These are phyloP conservation scores for Populus pruinosa DNA, from an alignment of 345 rosid species.

Conservation along the genomic window DNA sequence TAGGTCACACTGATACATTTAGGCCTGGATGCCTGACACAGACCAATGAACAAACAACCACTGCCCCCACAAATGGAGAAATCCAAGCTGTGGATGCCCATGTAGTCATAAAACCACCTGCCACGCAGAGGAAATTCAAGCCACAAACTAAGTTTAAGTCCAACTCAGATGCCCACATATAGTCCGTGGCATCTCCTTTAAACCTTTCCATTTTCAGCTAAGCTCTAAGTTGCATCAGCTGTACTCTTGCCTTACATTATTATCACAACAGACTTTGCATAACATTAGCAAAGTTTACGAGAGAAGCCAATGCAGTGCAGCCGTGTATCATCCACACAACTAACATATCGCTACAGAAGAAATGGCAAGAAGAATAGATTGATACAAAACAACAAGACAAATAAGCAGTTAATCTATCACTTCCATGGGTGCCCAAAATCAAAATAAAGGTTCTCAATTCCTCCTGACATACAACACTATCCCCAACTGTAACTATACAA, in stretches of 20 bases:
- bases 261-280: neutral
- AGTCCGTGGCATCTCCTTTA: neutral
- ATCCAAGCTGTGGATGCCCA: neutral
- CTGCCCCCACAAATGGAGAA: neutral
- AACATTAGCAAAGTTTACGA: neutral
- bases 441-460: conserved; percentile 14
- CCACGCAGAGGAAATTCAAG: neutral
- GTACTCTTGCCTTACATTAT: neutral
- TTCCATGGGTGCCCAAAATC: conserved; percentile 17
- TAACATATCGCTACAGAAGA: neutral
- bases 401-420: neutral
- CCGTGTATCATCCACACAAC: neutral
- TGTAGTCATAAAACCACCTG: neutral
- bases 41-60: neutral
- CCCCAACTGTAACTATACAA: conserved; percentile 32
- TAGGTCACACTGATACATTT: neutral
- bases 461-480: conserved; percentile 17
- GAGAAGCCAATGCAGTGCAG: neutral
- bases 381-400: neutral
- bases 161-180: neutral
- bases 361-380: neutral
- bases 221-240: neutral
- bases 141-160: neutral
- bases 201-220: neutral
- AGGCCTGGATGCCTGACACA: neutral